A percentile compares a stretch with the other conserved stretches of the same genome.
Conservation (phyloP, 768 basidiomycete genomes). For the Russula compacta region DNA sequence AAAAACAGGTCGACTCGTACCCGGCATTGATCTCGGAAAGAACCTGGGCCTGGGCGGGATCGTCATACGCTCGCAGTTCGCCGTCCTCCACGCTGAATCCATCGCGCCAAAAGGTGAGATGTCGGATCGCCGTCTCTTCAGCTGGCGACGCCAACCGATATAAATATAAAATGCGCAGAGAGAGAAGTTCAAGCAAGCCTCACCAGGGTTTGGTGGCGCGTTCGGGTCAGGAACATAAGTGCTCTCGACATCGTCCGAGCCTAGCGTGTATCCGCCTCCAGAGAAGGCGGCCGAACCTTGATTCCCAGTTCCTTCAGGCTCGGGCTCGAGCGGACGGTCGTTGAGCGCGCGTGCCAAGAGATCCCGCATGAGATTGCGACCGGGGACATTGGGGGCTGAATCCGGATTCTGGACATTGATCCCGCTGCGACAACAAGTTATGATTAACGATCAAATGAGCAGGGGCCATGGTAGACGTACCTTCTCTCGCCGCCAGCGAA, state of each 20-base stretch:
- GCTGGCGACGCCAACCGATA: conserved; percentile 4
- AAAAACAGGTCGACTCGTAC: conserved; percentile 33
- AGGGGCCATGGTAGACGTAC: conserved; percentile 29
- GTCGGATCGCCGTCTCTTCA: conserved; percentile 53
- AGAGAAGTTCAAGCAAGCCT: conserved; percentile 15
- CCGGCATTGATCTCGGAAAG: conserved; percentile 74
- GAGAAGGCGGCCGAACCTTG: conserved; percentile 36
- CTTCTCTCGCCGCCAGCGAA: conserved; percentile 96
- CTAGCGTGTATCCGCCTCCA: conserved; percentile 77
- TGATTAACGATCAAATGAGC: not conserved
- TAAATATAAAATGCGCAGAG: not conserved
- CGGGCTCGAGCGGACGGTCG: conserved; percentile 30
- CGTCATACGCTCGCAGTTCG: conserved; percentile 72
- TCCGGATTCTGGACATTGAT: conserved; percentile 84
- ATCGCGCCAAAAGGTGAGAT: conserved; percentile 86
- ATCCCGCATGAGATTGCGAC: conserved; percentile 55
- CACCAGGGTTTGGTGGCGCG: conserved; percentile 26
- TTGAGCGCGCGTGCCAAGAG: conserved; percentile 74
- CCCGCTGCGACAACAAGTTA: conserved; percentile 43
- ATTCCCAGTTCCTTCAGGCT: conserved; percentile 5
- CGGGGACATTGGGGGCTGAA: conserved; percentile 35
- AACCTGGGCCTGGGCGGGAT: conserved; percentile 60
- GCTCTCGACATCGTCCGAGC: conserved; percentile 83
- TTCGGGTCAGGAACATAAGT: conserved; percentile 66
- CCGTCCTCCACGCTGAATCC: conserved; percentile 92